Conservation (phyloP, 129 eudicot genomes). For the Lactuca saligna region DNA sequence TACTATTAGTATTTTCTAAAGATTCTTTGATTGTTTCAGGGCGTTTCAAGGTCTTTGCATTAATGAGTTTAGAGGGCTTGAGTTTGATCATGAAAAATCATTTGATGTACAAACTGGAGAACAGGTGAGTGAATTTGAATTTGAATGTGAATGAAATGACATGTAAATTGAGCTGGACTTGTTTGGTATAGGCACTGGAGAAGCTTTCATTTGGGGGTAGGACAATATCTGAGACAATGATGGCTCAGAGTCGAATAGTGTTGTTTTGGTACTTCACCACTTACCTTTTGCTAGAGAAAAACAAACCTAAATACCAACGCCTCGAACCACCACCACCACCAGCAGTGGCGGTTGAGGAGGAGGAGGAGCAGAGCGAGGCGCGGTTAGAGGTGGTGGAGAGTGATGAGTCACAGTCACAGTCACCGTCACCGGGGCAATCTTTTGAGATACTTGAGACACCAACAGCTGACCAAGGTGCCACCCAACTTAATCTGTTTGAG, state of each 20-base stretch:
- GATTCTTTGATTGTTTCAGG: conserved; percentile 43
- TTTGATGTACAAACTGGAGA: conserved; percentile 88
- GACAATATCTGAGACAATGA: conserved; percentile 60
- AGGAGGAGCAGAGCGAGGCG: neutral
- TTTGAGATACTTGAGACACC: conserved; percentile 57
- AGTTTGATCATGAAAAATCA: conserved; percentile 81
- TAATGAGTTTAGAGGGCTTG: conserved; percentile 83
- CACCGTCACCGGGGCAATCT: conserved; percentile 47
- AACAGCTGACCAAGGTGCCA: conserved; percentile 63
- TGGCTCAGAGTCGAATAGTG: conserved; percentile 80
- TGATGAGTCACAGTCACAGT: conserved; percentile 43
- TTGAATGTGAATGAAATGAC: too few relatives aligned
- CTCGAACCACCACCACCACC: conserved; percentile 58
- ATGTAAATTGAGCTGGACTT: neutral
- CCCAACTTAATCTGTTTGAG: conserved; percentile 64
- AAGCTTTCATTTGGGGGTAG: conserved; percentile 82
- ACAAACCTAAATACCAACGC: conserved; percentile 81
- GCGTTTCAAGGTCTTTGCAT: conserved; percentile 99
- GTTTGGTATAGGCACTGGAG: conserved; percentile 66
- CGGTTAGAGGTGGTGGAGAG: conserved; percentile 52
- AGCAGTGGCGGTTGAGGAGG: too few relatives aligned
- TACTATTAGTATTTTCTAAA: too few relatives aligned
- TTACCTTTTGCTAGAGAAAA: conserved; percentile 74
- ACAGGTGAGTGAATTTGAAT: conserved; percentile 71
- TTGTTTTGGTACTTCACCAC: conserved; percentile 86